These are phyloP conservation scores for Talaromyces thailandensis DNA, from an alignment of 495 filamentous ascomycete species.

Conservation along the genomic window DNA sequence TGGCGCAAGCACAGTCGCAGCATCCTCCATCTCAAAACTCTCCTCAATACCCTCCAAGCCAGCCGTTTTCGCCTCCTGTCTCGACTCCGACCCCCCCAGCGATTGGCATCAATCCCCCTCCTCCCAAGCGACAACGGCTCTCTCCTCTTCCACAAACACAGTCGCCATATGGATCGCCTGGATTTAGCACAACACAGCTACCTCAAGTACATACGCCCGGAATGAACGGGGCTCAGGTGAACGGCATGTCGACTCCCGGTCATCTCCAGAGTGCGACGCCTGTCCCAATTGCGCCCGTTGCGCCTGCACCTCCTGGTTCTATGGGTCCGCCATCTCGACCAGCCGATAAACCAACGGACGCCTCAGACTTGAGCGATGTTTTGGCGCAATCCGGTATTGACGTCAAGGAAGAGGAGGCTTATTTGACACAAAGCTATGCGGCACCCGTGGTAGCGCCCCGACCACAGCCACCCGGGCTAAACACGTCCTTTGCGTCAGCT, in stretches of 20 bases:
- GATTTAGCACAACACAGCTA: constrained; percentile 35
- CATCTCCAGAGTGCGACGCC: background rate
- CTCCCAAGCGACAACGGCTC: constrained; percentile 58
- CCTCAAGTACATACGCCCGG: constrained; percentile 21
- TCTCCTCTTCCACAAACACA: constrained; percentile 53
- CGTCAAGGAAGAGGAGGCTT: constrained; percentile 72
- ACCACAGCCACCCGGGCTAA: constrained; percentile 32
- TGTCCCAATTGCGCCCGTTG: constrained; percentile 6
- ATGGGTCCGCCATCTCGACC: constrained; percentile 82
- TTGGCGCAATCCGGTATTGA: constrained; percentile 73
- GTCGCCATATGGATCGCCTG: constrained; percentile 42
- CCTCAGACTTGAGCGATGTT: constrained; percentile 67
- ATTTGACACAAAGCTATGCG: constrained; percentile 52
- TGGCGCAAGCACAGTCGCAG: constrained; percentile 59
- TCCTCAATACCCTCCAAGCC: constrained; percentile 37
- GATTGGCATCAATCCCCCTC: constrained; percentile 36
- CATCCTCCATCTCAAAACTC: constrained; percentile 43
- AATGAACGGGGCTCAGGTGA: constrained; percentile 26
- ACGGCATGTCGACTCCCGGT: constrained; percentile 20
- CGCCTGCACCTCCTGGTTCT: constrained; percentile 35
- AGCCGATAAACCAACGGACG: constrained; percentile 56
- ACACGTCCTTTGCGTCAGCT: constrained; percentile 34
- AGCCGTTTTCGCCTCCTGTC: constrained; percentile 47
- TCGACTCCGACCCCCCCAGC: constrained; percentile 39
- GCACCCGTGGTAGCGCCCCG: constrained; percentile 34